phyloP scores from a whole-genome alignment of 768 basidiomycete species.

The Tulasnella sp. region DNA sequence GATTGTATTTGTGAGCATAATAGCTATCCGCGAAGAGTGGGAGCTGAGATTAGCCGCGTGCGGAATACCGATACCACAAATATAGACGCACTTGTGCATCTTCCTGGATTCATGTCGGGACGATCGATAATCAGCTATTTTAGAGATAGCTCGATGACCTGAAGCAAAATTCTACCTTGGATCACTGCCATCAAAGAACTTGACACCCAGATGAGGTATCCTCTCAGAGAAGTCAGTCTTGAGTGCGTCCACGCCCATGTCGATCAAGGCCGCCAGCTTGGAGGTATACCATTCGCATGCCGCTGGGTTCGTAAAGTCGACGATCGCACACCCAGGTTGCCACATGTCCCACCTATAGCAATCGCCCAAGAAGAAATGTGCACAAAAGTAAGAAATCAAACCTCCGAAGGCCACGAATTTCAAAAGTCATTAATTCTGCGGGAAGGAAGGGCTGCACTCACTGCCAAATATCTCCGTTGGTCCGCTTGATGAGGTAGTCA shows the following conservation, averaged over 20 bases:
- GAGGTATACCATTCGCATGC: slow-evolving; percentile 45
- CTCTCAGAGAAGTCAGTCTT: slow-evolving; percentile 69
- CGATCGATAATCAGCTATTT: too few species aligned
- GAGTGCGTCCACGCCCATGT: slow-evolving; percentile 44
- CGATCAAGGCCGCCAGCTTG: slow-evolving; percentile 38
- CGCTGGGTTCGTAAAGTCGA: slow-evolving; percentile 52
- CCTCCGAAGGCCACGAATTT: too few species aligned
- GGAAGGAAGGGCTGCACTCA: slow-evolving; percentile 18
- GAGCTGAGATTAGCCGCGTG: too few species aligned
- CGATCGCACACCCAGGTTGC: slow-evolving; percentile 40
- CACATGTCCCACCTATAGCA: slow-evolving; percentile 53
- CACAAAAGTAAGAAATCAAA: neutral
- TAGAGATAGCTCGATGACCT: too few species aligned
- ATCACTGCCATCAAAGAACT: slow-evolving; percentile 56
- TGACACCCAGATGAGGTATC: slow-evolving; percentile 53
- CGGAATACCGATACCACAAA: too few species aligned
- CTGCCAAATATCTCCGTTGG: slow-evolving; percentile 40
- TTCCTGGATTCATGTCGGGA: too few species aligned
- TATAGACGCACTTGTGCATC: slow-evolving; percentile 47
- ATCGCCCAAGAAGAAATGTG: neutral
- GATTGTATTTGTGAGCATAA: slow-evolving; percentile 60
- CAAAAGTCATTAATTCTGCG: too few species aligned
- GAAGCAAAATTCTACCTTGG: too few species aligned
- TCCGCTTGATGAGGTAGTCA: slow-evolving; percentile 59
- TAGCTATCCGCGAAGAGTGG: too few species aligned